These are phyloP conservation scores for Hymenoscyphus infarciens DNA, from an alignment of 2,329 filamentous ascomycete species.

Conservation along the genomic window DNA sequence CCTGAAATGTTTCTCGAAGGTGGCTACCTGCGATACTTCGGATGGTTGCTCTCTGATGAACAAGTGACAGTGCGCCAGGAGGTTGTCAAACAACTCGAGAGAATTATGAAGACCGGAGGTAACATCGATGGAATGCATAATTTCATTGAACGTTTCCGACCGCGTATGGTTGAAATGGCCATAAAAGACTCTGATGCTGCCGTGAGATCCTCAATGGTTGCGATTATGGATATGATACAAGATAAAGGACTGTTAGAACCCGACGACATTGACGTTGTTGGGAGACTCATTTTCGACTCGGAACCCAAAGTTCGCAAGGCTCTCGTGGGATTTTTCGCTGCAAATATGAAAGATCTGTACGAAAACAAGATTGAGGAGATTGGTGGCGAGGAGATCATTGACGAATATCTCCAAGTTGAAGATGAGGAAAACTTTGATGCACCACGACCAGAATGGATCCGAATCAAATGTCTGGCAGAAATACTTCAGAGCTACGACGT, in stretches of 20 bases:
- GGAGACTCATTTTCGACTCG: conserved; percentile 82
- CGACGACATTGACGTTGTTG: conserved; percentile 83
- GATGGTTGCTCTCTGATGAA: conserved; percentile 90
- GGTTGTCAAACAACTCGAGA: conserved; percentile 76
- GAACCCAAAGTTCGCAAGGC: conserved; percentile 83
- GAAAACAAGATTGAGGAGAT: conserved; percentile 78
- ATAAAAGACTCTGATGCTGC: conserved; percentile 76
- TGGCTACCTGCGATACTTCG: conserved; percentile 85
- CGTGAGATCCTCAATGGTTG: conserved; percentile 76
- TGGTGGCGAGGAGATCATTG: conserved; percentile 71
- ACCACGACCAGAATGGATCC: conserved; percentile 81
- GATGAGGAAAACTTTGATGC: conserved; percentile 74
- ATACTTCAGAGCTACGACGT: conserved; percentile 77
- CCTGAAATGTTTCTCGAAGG: conserved; percentile 89
- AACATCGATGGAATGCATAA: conserved; percentile 74
- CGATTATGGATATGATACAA: conserved; percentile 77
- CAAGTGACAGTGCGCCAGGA: conserved; percentile 73
- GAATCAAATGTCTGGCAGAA: conserved; percentile 85
- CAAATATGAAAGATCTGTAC: conserved; percentile 78
- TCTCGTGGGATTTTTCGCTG: conserved; percentile 85
- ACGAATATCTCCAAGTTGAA: conserved; percentile 67
- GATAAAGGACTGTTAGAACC: conserved; percentile 85
- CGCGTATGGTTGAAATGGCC: conserved; percentile 88
- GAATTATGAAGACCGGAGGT: conserved; percentile 75
- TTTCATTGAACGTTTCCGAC: conserved; percentile 89